Base-by-base conservation (phyloP, 495 filamentous ascomycete species). In the Lophiostoma macrostomum region DNA sequence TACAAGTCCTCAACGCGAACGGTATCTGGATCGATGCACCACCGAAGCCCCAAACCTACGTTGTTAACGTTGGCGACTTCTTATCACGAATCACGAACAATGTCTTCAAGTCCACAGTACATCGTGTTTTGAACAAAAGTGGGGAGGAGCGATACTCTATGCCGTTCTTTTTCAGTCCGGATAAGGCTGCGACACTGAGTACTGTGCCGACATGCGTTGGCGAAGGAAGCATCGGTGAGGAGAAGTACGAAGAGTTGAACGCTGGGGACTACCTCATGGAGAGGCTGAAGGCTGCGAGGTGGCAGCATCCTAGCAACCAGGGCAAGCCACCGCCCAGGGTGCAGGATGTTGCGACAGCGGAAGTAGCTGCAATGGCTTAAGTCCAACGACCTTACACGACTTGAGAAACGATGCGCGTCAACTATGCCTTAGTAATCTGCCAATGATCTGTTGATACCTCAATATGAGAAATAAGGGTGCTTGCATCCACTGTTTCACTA, bases 1-100 rank as follows among this genome's bases (percentile, higher is more conserved):
- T 77, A 5, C 75, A 78, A 49, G 71, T 78, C 0, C 61, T 77
- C 1, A 75, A 73, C 32, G 73, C 74, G 34, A 73, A 74, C 36
- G 74, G 74, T 0, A 67, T 73, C n/a, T 77, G 74, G 73, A 72
- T 79, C 25, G 53, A 44, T 25, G 65, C 65, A 4, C 31, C 54
- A 62, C 12, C 72, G 69, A 50, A 74, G 75, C 56, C 72, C 75
- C 39, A 76, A 28, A 38, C 29, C 11, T 35, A 35, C 47, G 32
- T 50, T 31, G 32, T 50, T 13, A 50, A 50, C 25, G 47, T 45
- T 3, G 41, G 41, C 20, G 41, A 45, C 41, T 45, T 45, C 27
- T 20, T 45, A 25, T 27, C 22, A n/a, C 41, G 41, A 27, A 45
- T 45, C 19, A 45, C 41, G 25, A 45, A 45, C 41, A 20, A 20